phyloP scores from a whole-genome alignment of 2,329 filamentous ascomycete genomes.

The Cladosporium sp. region DNA sequence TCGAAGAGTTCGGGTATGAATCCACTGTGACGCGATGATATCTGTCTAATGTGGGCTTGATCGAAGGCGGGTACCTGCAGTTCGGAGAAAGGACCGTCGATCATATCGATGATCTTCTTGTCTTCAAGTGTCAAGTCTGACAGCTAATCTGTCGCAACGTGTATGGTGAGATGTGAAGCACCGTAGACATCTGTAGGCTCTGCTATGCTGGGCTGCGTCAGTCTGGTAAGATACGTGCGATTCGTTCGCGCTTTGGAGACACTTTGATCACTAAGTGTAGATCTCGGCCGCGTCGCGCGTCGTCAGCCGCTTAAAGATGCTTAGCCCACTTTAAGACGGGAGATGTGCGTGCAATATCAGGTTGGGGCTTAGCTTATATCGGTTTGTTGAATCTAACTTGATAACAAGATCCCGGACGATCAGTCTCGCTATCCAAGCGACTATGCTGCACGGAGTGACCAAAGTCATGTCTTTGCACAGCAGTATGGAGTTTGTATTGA shows the following conservation, averaged over 20 bases:
- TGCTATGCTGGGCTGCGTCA: background rate
- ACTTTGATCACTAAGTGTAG: background rate
- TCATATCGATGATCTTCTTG: background rate
- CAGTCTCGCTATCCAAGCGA: background rate
- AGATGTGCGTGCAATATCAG: background rate
- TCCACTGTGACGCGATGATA: background rate
- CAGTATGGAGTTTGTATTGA: background rate
- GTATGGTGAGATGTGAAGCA: background rate
- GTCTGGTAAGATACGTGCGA: background rate
- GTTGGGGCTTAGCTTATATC: background rate
- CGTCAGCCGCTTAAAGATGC: background rate
- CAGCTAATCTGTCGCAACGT: background rate
- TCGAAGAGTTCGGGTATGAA: background rate
- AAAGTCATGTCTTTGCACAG: background rate
- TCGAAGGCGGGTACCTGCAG: background rate
- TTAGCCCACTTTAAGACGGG: background rate
- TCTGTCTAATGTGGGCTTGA: background rate
- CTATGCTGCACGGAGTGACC: background rate
- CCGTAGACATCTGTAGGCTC: too few relatives aligned
- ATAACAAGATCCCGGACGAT: background rate
- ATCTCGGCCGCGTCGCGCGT: background rate
- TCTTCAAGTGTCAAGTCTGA: background rate
- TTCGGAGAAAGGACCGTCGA: background rate
- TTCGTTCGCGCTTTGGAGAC: background rate
- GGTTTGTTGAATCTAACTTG: too few relatives aligned